phyloP scores from a whole-genome alignment of 805 yeast species.

The Hagleromyces aurorensis region DNA sequence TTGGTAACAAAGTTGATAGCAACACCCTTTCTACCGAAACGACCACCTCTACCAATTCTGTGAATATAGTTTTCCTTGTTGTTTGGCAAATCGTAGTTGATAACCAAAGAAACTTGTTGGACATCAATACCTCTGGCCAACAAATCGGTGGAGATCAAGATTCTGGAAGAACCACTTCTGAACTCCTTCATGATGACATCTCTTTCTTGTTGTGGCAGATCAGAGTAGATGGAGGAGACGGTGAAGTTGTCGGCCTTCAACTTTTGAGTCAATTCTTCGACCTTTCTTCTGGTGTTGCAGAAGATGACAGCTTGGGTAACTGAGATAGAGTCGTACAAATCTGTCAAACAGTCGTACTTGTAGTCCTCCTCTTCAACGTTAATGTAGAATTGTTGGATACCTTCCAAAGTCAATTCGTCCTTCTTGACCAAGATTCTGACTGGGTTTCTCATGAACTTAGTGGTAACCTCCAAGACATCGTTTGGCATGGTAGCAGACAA shows the following conservation, averaged over 20 bases:
- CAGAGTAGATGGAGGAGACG: slow-evolving; percentile 95
- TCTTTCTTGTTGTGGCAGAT: slow-evolving; percentile 91
- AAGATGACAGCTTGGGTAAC: slow-evolving; percentile 97
- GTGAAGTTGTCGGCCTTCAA: slow-evolving; percentile 78
- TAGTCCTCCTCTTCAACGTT: slow-evolving; percentile 87
- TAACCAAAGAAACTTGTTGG: slow-evolving; percentile 93
- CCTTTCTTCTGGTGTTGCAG: slow-evolving; percentile 95
- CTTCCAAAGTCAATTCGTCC: slow-evolving; percentile 90
- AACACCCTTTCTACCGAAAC: slow-evolving; percentile 98
- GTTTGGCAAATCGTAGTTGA: slow-evolving; percentile 88
- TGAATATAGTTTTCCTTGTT: slow-evolving; percentile 95
- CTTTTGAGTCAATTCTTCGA: slow-evolving; percentile 79
- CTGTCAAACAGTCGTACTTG: slow-evolving; percentile 93
- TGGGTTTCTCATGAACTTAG: slow-evolving; percentile 88
- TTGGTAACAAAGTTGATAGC: slow-evolving; percentile 89
- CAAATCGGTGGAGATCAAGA: slow-evolving; percentile 91
- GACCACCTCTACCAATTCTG: slow-evolving; percentile 96
- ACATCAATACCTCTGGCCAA: slow-evolving; percentile 99
- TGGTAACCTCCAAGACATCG: slow-evolving; percentile 86
- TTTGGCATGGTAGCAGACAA: slow-evolving; percentile 91
- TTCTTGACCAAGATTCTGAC: slow-evolving; percentile 88
- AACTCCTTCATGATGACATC: slow-evolving; percentile 93
- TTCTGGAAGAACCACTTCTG: slow-evolving; percentile 88
- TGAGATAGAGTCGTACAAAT: slow-evolving; percentile 87
- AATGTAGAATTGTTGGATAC: slow-evolving; percentile 86